Evolutionary conservation across 306 rosid genomes (phyloP).

Genomic region (Lagenaria siceraria): DNA sequence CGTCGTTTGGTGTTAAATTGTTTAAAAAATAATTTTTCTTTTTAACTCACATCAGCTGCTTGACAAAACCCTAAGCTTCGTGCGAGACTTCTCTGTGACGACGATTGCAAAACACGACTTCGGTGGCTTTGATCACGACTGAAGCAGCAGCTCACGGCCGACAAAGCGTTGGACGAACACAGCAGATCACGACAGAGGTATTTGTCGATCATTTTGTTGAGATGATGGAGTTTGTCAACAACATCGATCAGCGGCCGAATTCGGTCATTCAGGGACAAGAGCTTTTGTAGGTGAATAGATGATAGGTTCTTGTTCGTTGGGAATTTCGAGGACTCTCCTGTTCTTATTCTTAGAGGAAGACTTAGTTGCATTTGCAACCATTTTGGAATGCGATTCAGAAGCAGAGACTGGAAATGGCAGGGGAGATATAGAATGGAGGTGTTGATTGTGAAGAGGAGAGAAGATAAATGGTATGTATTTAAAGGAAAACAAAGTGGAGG

Average conservation of each 20-base stretch:
- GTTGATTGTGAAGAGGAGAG: background rate
- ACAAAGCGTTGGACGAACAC: too few species aligned
- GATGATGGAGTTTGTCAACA: slow-evolving; percentile 18
- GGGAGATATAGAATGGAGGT: background rate
- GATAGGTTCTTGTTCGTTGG: background rate
- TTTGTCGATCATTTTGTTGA: slow-evolving; percentile 25
- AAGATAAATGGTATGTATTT: background rate
- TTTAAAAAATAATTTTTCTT: too few species aligned
- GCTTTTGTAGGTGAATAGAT: background rate
- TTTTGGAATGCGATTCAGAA: background rate
- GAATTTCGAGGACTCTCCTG: background rate
- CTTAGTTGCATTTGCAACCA: background rate
- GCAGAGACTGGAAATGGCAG: background rate
- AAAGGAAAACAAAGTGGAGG: background rate
- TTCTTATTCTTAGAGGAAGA: background rate
- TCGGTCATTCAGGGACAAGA: slow-evolving; percentile 6
- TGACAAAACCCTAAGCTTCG: too few species aligned
- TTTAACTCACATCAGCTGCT: too few species aligned
- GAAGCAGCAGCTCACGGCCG: too few species aligned
- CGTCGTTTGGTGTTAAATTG: too few species aligned
- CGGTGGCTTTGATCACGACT: too few species aligned
- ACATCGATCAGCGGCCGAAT: slow-evolving; percentile 28
- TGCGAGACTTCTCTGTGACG: too few species aligned
- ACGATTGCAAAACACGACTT: too few species aligned
- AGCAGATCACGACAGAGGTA: too few species aligned